Evolutionary conservation across 2,329 filamentous ascomycete species (phyloP).

Genomic region (Fusarium sp.): DNA sequence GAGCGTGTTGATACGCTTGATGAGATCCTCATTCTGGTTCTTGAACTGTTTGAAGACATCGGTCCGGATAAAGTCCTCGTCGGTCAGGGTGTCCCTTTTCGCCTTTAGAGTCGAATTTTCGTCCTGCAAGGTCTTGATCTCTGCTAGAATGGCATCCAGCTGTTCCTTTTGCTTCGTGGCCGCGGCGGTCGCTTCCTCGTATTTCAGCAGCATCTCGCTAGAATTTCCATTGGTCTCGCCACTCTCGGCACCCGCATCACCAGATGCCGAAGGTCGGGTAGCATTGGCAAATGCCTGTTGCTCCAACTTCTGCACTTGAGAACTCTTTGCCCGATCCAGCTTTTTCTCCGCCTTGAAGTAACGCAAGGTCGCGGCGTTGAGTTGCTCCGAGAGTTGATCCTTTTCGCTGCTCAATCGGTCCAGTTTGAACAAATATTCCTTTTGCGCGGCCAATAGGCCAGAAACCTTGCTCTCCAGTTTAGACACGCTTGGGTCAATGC

Average conservation of each 20-base stretch:
- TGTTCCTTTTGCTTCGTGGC: conserved; percentile 90
- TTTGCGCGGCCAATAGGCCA: conserved; percentile 82
- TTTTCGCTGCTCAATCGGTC: conserved; percentile 83
- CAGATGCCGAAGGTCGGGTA: conserved; percentile 58
- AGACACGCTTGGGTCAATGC: conserved; percentile 74
- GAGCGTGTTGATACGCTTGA: conserved; percentile 90
- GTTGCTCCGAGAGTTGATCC: conserved; percentile 84
- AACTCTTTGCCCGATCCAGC: conserved; percentile 88
- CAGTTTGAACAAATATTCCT: conserved; percentile 80
- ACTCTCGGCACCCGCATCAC: conserved; percentile 62
- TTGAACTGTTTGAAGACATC: conserved; percentile 95
- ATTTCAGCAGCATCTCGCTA: conserved; percentile 78
- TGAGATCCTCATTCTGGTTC: conserved; percentile 89
- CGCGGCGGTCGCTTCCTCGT: conserved; percentile 81
- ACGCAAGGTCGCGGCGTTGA: conserved; percentile 88
- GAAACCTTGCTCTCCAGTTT: conserved; percentile 82
- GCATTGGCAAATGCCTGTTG: conserved; percentile 84
- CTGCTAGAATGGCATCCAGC: conserved; percentile 80
- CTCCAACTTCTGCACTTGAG: conserved; percentile 91
- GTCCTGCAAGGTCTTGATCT: conserved; percentile 80
- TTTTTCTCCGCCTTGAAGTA: conserved; percentile 98
- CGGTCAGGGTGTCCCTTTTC: conserved; percentile 78
- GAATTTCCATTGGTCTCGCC: conserved; percentile 67
- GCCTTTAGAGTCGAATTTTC: conserved; percentile 81
- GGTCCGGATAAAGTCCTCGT: conserved; percentile 94